Percentiles rank a stretch among this genome's conserved stretches.
These are phyloP conservation scores for Cercospora sesami DNA, from an alignment of 2,329 filamentous ascomycete genomes.

Conservation along the genomic window DNA sequence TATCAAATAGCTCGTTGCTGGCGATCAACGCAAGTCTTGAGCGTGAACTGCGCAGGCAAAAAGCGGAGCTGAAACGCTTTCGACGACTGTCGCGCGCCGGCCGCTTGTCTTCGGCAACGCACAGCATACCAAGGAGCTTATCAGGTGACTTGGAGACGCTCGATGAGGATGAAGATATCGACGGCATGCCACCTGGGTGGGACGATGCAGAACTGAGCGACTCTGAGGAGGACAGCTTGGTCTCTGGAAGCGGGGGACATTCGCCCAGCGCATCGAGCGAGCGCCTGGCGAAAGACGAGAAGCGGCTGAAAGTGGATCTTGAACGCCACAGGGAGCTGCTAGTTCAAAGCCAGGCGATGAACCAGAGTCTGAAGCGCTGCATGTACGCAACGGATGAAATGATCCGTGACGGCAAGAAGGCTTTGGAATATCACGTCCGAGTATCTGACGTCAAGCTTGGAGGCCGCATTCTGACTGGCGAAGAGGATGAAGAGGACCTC, in stretches of 20 bases:
- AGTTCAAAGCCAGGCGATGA: constrained; percentile 89
- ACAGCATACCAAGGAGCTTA: constrained; percentile 41
- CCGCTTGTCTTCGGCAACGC: constrained; percentile 60
- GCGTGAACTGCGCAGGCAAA: constrained; percentile 86
- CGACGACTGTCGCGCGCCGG: constrained; percentile 82
- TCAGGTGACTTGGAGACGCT: constrained; percentile 35
- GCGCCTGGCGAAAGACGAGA: constrained; percentile 73
- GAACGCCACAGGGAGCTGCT: constrained; percentile 86
- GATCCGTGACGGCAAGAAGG: constrained; percentile 84
- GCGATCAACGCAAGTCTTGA: constrained; percentile 95
- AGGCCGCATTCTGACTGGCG: constrained; percentile 71
- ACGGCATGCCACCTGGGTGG: constrained; percentile 10
- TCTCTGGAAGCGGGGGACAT: constrained; percentile 31
- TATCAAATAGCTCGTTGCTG: constrained; percentile 90
- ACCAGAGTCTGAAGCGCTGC: constrained; percentile 87
- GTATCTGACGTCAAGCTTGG: constrained; percentile 79
- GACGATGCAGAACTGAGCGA: constrained; percentile 32
- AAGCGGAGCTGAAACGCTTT: constrained; percentile 80
- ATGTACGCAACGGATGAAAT: constrained; percentile 86
- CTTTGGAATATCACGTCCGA: constrained; percentile 77
- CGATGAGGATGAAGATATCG: constrained; percentile 35
- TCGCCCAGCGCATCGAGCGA: constrained; percentile 44
- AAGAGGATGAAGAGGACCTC: constrained; percentile 43
- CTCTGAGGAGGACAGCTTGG: constrained; percentile 38
- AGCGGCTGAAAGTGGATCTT: constrained; percentile 79